Base-by-base conservation (phyloP, 257 asterid species). In the Solanum lignicaule region DNA sequence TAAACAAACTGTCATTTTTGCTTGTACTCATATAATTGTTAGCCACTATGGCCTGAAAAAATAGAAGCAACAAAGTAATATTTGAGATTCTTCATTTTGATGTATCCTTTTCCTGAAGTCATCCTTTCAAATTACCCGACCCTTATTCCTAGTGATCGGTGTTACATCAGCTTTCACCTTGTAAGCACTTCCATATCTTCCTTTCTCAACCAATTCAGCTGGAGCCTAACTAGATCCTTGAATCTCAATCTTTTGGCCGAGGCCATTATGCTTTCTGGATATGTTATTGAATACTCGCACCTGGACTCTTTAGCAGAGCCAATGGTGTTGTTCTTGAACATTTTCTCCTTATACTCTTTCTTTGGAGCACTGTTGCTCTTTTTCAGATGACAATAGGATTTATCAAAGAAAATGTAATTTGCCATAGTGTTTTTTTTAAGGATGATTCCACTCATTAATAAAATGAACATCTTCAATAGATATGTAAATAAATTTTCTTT, bases 141-240 rank as follows among this genome's bases (percentile, higher is more conserved):
- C 92, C 88, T 93, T 89, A 62, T 93, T 93, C 87, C 97, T 92
- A 68, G 92, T 94, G 91, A 93, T 97, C 3, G 36, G 32, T 4
- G 15, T 91, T 48, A 90, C 86, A n/a, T 74, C 20, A 35, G 3
- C 90, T 91, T 23, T 71, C 88, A 27, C 88, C 72, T 79, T 14
- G 36, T 29, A 68, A 27, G 75, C 75, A 68, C 36, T 68, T 27
- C 75, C 75, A 68, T 68, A 5, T 68, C 10, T 68, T 68, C 23
- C 75, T 68, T 29, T 68, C 75, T 68, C 36, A 8, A 27, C 35
- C 21, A 4, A 25, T 66, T 5, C 7, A 14, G 20, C 21, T 66
- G 73, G 35, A 27, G 73, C 73, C 4, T 66, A 66, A 71, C 33
- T 89, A 95, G 73, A 81, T 93, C 94, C 90, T 95, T 95, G 20